Evolutionary conservation across 176 grass and related monocot species (phyloP), one percentile per base, ranked within the genome.

Genomic region (Musa acuminata): DNA sequence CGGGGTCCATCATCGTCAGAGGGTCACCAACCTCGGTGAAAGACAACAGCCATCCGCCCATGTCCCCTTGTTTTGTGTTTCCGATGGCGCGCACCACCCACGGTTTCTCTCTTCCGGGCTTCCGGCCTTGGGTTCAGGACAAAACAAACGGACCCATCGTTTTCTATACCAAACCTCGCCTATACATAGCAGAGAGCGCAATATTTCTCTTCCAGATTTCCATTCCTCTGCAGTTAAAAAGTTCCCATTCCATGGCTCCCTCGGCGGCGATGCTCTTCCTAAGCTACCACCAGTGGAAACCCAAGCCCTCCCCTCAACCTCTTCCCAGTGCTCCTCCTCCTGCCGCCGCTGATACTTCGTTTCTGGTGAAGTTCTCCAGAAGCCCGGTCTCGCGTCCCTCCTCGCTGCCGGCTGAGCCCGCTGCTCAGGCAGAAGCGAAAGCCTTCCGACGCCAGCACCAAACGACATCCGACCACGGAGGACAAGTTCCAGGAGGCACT

Each of bases 181-280:
- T 14, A 60, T 60, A 14, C 17, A 60, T 14, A 60, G 16, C 8
- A n/a, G 57, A 60, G 57, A 19, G 54, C 54, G 35, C 35, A 43
- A 43, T 35, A 35, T 35, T 35, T 35, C 3, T 35, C 35, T 43
- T 43, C 35, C 35, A 43, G 35, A 43, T 43, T 43, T 43, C 35
- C 35, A 43, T 43, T 43, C 4, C 35, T 43, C 4, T 6, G 35
- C 35, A 4, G 35, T 43, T 43, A 6, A 43, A 27, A 53, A 53
- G 9, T 13, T 53, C 17, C 3, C 14, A n/a, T 60, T 60, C 16
- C 57, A 96, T 96, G 92, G 86, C 92, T 22, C 92, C 92, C 10
- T 91, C 83, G 10, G 92, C 92, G 51, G 90, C 83, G 43, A 96
- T 91, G 79, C 83, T 96, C 63, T 96, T 96, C 79, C 82, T 96